Percentiles rank a stretch among this genome's conserved stretches.
These are phyloP conservation scores for Camelina laxa DNA, from an alignment of 345 rosid genomes.

Conservation along the genomic window DNA sequence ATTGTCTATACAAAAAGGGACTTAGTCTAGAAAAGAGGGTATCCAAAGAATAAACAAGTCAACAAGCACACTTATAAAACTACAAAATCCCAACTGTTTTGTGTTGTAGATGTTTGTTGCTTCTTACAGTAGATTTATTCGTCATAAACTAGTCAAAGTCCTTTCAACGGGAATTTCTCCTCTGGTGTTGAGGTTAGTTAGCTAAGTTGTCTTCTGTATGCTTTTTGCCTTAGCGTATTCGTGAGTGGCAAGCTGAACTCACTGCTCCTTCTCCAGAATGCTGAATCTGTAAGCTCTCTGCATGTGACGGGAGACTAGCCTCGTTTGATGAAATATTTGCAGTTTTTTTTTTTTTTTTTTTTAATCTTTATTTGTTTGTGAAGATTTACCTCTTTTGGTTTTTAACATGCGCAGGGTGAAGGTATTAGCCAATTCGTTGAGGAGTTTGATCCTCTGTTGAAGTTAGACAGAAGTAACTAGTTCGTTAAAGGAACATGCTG, in stretches of 20 bases:
- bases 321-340: background rate
- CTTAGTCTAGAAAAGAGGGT: too few relatives aligned
- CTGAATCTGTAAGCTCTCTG: background rate
- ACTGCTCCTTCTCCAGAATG: slow-evolving; percentile 60
- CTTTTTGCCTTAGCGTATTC: slow-evolving; percentile 22
- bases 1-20: too few relatives aligned
- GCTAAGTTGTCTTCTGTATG: too few relatives aligned
- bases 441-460: slow-evolving; percentile 63
- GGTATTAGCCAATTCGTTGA: slow-evolving; percentile 65
- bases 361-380: background rate
- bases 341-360: background rate
- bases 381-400: background rate
- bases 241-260: slow-evolving; percentile 80
- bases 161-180: too few relatives aligned
- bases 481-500: slow-evolving; percentile 50
- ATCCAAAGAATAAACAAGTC: too few relatives aligned
- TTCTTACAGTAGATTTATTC: too few relatives aligned
- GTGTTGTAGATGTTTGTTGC: too few relatives aligned
- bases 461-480: slow-evolving; percentile 81
- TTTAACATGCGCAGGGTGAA: slow-evolving; percentile 55
- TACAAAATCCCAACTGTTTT: too few relatives aligned
- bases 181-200: too few relatives aligned
- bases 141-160: too few relatives aligned
- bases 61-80: too few relatives aligned
- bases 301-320: background rate